phyloP scores from a whole-genome alignment of 176 grass and related monocot genomes.

The Avena sativa region DNA sequence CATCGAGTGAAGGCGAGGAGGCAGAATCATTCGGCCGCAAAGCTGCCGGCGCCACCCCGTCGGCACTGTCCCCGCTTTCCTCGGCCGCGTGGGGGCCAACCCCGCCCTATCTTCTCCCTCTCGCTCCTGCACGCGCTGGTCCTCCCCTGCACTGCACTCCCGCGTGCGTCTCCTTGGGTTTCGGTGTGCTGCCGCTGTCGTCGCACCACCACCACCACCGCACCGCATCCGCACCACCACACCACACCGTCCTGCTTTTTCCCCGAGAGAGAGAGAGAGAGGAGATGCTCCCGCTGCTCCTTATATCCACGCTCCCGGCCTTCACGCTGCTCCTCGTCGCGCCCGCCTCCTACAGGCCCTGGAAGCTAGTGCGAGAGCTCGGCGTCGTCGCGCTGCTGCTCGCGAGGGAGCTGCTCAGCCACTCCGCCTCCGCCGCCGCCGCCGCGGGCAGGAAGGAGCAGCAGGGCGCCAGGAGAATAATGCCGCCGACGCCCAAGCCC shows the following conservation, averaged over 20 bases:
- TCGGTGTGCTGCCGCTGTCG: slow-evolving; percentile 42
- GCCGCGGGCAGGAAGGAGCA: not conserved
- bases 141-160: not conserved
- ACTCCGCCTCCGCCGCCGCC: slow-evolving; percentile 34
- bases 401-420: slow-evolving; percentile 42
- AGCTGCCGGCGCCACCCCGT: slow-evolving; percentile 46
- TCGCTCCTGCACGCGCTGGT: not conserved
- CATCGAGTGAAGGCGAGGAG: not conserved
- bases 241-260: not conserved
- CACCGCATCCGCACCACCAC: not conserved
- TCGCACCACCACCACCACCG: slow-evolving; percentile 35
- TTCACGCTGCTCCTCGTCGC: slow-evolving; percentile 67
- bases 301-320: slow-evolving; percentile 73
- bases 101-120: not conserved
- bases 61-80: slow-evolving; percentile 60
- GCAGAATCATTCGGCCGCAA: slow-evolving; percentile 62
- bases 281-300: slow-evolving; percentile 64
- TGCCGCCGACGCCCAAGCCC: not conserved
- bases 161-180: not conserved
- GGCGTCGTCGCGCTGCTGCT: slow-evolving; percentile 58
- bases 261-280: not conserved
- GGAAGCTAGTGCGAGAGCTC: slow-evolving; percentile 59
- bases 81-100: slow-evolving; percentile 39
- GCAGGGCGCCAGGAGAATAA: not conserved
- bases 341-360: slow-evolving; percentile 44